Conservation (phyloP, 768 basidiomycete genomes). For the Clathrus columnatus region DNA sequence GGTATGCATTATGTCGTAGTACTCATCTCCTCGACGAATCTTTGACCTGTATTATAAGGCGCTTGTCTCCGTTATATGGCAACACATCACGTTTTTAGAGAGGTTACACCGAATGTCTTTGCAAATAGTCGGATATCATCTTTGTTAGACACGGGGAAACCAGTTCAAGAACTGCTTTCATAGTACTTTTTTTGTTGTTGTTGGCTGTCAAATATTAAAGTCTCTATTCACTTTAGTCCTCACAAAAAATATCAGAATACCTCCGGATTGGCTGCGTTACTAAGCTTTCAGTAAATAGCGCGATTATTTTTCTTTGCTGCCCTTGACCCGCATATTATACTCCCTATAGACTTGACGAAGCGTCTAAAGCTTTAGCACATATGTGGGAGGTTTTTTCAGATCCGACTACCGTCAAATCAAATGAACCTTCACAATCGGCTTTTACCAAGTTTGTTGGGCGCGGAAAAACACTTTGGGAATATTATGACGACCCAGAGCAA, state of each 20-base stretch:
- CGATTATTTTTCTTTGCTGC: neutral
- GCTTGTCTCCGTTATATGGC: conserved; percentile 23
- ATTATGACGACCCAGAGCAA: conserved; percentile 9
- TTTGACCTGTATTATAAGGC: conserved; percentile 10
- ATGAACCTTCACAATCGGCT: conserved; percentile 13
- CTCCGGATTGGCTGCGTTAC: conserved; percentile 16
- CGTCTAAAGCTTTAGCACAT: conserved; percentile 10
- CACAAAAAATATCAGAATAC: conserved; percentile 17
- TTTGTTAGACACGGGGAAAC: conserved; percentile 24
- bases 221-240: conserved; percentile 4
- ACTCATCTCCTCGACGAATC: too few species aligned
- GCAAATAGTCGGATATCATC: conserved; percentile 20
- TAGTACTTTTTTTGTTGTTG: conserved; percentile 17
- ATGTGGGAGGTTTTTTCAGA: conserved; percentile 16
- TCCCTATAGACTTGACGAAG: conserved; percentile 18
- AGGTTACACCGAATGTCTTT: conserved; percentile 24
- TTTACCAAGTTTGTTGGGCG: conserved; percentile 13
- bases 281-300: conserved; percentile 16
- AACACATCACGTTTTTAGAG: conserved; percentile 23
- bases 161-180: conserved; percentile 19
- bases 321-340: neutral
- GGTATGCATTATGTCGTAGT: neutral
- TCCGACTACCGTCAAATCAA: conserved; percentile 15
- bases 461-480: conserved; percentile 11
- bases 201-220: neutral